These are phyloP conservation scores for Fusarium liriodendri DNA, from an alignment of 2,329 filamentous ascomycete genomes.

Conservation along the genomic window DNA sequence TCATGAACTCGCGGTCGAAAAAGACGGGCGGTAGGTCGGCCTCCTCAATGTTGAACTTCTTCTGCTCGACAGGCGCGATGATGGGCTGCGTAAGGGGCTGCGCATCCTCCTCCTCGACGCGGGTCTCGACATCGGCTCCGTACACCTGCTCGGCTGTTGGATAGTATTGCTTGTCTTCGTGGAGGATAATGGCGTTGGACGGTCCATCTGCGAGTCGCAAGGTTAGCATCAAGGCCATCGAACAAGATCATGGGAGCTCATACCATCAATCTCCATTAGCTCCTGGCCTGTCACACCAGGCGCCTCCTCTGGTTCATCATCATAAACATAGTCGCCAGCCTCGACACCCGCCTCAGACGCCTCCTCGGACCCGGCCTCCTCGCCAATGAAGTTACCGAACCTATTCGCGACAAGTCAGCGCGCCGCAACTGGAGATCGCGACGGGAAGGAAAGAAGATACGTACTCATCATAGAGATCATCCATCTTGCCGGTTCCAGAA, in stretches of 20 bases:
- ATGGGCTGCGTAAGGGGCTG: constrained; percentile 94
- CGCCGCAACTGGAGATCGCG: constrained; percentile 22
- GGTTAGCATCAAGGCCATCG: constrained; percentile 12
- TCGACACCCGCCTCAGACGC: constrained; percentile 83
- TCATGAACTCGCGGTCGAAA: constrained; percentile 92
- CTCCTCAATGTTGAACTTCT: constrained; percentile 96
- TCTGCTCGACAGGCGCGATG: constrained; percentile 90
- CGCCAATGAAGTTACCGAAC: constrained; percentile 98
- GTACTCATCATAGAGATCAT: constrained; percentile 97
- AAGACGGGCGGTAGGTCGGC: constrained; percentile 88
- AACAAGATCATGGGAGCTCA: constrained; percentile 27
- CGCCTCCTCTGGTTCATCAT: constrained; percentile 76
- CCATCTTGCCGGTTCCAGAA: constrained; percentile 66
- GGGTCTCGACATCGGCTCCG: constrained; percentile 90
- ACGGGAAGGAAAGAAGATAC: constrained; percentile 12
- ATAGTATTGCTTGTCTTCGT: constrained; percentile 99
- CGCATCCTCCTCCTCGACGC: constrained; percentile 97
- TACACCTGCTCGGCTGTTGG: constrained; percentile 98
- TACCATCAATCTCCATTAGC: constrained; percentile 93
- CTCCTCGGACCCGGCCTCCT: constrained; percentile 85
- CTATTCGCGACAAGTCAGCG: constrained; percentile 57
- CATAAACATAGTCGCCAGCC: constrained; percentile 83
- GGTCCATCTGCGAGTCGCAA: constrained; percentile 70
- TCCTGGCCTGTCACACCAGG: constrained; percentile 78
- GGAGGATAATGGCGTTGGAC: constrained; percentile 95